Percentiles rank a stretch among this genome's conserved stretches.
These are phyloP conservation scores for Nothophaeocryptopus gaeumannii DNA, from an alignment of 2,329 filamentous ascomycete genomes.

Conservation along the genomic window DNA sequence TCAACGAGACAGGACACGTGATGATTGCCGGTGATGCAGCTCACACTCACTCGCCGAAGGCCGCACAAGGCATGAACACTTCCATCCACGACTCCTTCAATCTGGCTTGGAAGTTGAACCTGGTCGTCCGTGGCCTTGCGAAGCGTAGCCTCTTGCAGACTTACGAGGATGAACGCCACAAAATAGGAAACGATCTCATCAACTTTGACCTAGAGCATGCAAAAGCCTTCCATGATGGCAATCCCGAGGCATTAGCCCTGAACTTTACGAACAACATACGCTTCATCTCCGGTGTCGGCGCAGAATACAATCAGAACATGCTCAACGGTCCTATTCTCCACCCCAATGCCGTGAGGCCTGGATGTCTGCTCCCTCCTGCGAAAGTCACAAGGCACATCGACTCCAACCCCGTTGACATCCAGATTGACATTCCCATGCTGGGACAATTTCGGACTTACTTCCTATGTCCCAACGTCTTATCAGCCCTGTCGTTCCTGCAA, in stretches of 20 bases:
- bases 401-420: conserved; percentile 72
- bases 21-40: conserved; percentile 36
- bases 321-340: conserved; percentile 48
- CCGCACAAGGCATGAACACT: conserved; percentile 41
- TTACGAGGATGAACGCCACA: conserved; percentile 25
- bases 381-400: conserved; percentile 73
- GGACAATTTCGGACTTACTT: conserved; percentile 76
- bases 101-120: conserved; percentile 34
- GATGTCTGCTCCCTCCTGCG: conserved; percentile 59
- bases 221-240: conserved; percentile 57
- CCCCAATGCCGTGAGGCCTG: conserved; percentile 22
- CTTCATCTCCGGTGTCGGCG: conserved; percentile 71
- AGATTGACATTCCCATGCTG: conserved; percentile 73
- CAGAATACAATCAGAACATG: conserved; percentile 62
- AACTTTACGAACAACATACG: conserved; percentile 70
- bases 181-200: conserved; percentile 45
- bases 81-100: conserved; percentile 37
- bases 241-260: conserved; percentile 60
- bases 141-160: conserved; percentile 14
- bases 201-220: conserved; percentile 50
- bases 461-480: conserved; percentile 59
- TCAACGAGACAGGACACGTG: conserved; percentile 15
- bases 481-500: conserved; percentile 61
- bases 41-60: conserved; percentile 36
- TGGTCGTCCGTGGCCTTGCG: conserved; percentile 18